Conservation (phyloP, 176 grass and related monocot species). For the Tillandsia fasciculata region DNA sequence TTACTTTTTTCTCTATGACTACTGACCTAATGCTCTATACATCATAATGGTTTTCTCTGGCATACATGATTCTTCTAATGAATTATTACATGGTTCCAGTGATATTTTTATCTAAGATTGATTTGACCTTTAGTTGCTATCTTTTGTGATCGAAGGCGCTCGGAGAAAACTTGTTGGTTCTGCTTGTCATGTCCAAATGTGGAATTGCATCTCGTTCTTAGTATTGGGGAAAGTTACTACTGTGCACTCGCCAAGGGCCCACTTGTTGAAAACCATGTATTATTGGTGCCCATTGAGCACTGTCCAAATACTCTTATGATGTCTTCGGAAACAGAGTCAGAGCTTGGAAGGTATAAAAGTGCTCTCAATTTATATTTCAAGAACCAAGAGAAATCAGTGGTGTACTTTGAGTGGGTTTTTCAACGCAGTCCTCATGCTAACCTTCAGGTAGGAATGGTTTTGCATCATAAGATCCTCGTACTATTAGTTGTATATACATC, state of each 20-base stretch:
- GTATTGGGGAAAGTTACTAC: slow-evolving; percentile 80
- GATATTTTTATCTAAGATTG: background rate
- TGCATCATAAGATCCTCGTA: background rate
- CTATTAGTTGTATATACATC: no score
- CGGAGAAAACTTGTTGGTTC: slow-evolving; percentile 81
- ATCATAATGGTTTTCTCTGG: background rate
- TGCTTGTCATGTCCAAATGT: slow-evolving; percentile 90
- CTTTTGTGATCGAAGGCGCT: slow-evolving; percentile 30
- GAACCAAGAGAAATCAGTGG: slow-evolving; percentile 44
- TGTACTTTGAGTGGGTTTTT: slow-evolving; percentile 84
- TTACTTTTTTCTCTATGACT: slow-evolving; percentile 7
- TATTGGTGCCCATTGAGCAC: slow-evolving; percentile 74
- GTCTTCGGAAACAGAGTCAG: slow-evolving; percentile 50
- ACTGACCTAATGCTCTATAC: background rate
- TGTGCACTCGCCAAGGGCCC: slow-evolving; percentile 85
- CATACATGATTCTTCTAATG: background rate
- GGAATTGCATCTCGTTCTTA: slow-evolving; percentile 74
- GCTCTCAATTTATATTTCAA: slow-evolving; percentile 57
- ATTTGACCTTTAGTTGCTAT: slow-evolving; percentile 3
- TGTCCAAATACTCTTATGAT: slow-evolving; percentile 55
- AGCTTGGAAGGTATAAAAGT: slow-evolving; percentile 71
- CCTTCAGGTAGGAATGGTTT: slow-evolving; percentile 57
- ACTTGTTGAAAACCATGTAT: slow-evolving; percentile 74
- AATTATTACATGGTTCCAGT: background rate
- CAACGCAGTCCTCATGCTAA: slow-evolving; percentile 70